Base-by-base conservation (phyloP, 2,329 filamentous ascomycete species). In the Ceratocystis alfenasii region DNA sequence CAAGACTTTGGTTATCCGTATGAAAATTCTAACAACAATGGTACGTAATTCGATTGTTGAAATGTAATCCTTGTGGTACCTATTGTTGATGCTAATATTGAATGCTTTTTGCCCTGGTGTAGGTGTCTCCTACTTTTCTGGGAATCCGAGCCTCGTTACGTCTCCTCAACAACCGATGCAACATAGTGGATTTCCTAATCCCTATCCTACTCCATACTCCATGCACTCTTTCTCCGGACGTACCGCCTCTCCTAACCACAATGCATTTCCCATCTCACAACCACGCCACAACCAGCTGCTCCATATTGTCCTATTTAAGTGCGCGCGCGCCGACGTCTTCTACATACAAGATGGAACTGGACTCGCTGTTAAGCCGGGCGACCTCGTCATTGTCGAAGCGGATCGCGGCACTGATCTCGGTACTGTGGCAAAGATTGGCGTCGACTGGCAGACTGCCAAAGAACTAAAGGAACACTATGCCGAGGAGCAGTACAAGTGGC, bases 261-360 rank as follows among this genome's bases (percentile, higher is more conserved):
- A 77, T 71, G 79, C 85, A 73, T 87, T 86, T 70, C 80, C 79
- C 62, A 80, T 86, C 73, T 77, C 79, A 41, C 85, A 83, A 71
- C 83, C 81, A 46, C 82, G 82, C 62, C 81, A 83, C 70, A 87
- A 84, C 69, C 87, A 90, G 73, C 80, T 87, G 6, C 80, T 95
- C 7, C 93, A 93, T 74, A 87, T 99, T 64, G 93, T 99, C 17
- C 85, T 93, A 5, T 99, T 99, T 83, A 99, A 99, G 76, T 96
- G 92, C 74, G 90, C 90, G 45, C 84, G 94, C 68, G 92, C 93
- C 46, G 94, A 97, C 72, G 90, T 97, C 8, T 99, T 96, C 75
- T 97, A 96, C 75, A 90, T 96, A 44, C 92, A 96, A 74, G 92
- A 96, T 74, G 92, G 93, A 68, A 97, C 92, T 5, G 94, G 94